These are phyloP conservation scores for Piromyces sp. DNA, from an alignment of 192 early-diverging fungal species.

Conservation along the genomic window DNA sequence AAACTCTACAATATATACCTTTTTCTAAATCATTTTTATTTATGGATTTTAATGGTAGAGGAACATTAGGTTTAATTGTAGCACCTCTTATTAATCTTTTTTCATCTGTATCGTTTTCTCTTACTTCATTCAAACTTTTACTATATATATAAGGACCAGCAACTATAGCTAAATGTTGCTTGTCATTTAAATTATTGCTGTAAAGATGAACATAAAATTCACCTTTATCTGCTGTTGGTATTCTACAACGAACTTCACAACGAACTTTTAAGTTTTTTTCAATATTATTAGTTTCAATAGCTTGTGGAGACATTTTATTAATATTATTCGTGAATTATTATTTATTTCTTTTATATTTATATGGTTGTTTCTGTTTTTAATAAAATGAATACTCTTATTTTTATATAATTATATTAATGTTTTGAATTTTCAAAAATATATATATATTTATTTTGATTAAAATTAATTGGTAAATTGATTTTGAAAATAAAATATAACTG, in stretches of 20 bases:
- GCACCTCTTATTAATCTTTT: slow-evolving; percentile 71
- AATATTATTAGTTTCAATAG: background rate
- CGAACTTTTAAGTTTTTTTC: background rate
- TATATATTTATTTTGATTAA: too few species aligned
- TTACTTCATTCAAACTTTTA: slow-evolving; percentile 38
- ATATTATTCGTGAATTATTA: too few species aligned
- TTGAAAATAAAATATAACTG: too few species aligned
- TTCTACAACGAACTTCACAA: slow-evolving; percentile 54
- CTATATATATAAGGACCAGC: slow-evolving; percentile 70
- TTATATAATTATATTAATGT: too few species aligned
- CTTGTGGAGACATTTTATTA: background rate
- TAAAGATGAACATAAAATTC: slow-evolving; percentile 73
- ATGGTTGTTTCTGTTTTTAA: too few species aligned
- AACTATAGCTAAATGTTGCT: slow-evolving; percentile 89
- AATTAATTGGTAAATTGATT: too few species aligned
- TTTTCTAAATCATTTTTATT: too few species aligned
- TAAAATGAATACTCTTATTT: too few species aligned
- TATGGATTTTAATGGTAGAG: background rate
- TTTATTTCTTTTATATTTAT: too few species aligned
- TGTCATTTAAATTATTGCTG: slow-evolving; percentile 61
- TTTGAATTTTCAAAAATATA: too few species aligned
- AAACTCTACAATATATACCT: background rate
- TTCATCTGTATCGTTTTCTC: slow-evolving; percentile 52
- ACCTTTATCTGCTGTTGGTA: slow-evolving; percentile 57
- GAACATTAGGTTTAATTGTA: slow-evolving; percentile 5